These are phyloP conservation scores for Yarrowia sp. DNA, from an alignment of 805 yeast species.

Conservation along the genomic window DNA sequence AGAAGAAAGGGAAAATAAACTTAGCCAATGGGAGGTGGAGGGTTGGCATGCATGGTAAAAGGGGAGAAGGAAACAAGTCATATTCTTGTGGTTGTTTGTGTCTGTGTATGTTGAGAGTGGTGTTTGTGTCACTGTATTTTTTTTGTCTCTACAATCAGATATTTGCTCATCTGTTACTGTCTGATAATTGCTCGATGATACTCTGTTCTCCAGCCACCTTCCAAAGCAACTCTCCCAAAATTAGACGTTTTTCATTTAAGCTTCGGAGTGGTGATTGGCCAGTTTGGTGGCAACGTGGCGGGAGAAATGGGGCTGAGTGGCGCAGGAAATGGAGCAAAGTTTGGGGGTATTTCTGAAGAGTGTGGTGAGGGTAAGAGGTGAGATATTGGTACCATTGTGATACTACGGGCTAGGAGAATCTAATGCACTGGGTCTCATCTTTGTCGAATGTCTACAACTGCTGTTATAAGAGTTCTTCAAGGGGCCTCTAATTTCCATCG, in stretches of 20 bases:
- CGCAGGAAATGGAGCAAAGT: not conserved
- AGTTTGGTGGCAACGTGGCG: constrained; percentile 1
- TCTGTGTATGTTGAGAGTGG: no score
- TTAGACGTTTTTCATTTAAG: not conserved
- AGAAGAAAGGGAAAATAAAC: not conserved
- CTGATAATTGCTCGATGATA: not conserved
- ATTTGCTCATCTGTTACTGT: not conserved
- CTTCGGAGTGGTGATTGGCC: not conserved
- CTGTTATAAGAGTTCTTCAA: no score
- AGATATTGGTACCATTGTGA: no score
- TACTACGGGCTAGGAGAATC: no score
- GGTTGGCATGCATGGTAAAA: constrained; percentile 8
- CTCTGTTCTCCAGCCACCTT: not conserved
- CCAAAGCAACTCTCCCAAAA: not conserved
- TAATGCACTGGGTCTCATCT: no score
- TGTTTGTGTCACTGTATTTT: not conserved
- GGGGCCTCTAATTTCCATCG: no score
- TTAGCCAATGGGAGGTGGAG: not conserved
- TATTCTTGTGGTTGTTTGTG: no score
- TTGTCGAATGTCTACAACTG: no score
- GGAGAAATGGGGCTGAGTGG: not conserved
- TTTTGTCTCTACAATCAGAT: no score
- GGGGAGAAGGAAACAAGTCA: not conserved
- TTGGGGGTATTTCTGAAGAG: no score
- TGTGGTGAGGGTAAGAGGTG: no score